These are phyloP conservation scores for Epichloe gansuensis DNA, from an alignment of 2,329 filamentous ascomycete genomes.

Conservation along the genomic window DNA sequence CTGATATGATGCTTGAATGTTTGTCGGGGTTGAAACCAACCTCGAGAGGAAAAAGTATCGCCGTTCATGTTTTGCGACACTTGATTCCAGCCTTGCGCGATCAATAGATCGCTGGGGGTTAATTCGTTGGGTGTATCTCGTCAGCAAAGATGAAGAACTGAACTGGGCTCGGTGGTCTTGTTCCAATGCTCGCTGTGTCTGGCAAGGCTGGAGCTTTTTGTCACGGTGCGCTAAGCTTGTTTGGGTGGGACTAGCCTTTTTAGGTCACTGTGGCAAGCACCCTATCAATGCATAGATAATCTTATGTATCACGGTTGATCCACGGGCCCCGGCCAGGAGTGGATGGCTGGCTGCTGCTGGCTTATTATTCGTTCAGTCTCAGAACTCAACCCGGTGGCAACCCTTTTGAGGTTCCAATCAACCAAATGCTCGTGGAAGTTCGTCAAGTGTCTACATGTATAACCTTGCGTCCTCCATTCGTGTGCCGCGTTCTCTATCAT, in stretches of 20 bases:
- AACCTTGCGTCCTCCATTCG: too few relatives aligned
- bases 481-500: too few relatives aligned
- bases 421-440: neutral
- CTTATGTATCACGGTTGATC: neutral
- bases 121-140: conserved; percentile 1
- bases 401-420: neutral
- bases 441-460: too few relatives aligned
- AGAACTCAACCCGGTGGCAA: too few relatives aligned
- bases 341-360: neutral
- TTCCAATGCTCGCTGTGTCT: conserved; percentile 10
- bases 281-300: neutral
- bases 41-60: conserved; percentile 66
- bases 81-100: conserved; percentile 6
- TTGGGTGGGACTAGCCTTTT: conserved; percentile 14
- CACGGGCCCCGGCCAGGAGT: too few relatives aligned
- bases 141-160: conserved; percentile 1
- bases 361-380: too few relatives aligned
- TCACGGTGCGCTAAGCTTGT: conserved; percentile 16
- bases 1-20: neutral
- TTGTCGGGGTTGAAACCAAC: conserved; percentile 15
- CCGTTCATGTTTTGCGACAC: conserved; percentile 57
- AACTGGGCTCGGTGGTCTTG: conserved; percentile 5
- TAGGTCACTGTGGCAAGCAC: neutral
- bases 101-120: conserved; percentile 4
- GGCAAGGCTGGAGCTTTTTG: conserved; percentile 37